phyloP scores from a whole-genome alignment of 768 basidiomycete genomes.

The Mycena venus region DNA sequence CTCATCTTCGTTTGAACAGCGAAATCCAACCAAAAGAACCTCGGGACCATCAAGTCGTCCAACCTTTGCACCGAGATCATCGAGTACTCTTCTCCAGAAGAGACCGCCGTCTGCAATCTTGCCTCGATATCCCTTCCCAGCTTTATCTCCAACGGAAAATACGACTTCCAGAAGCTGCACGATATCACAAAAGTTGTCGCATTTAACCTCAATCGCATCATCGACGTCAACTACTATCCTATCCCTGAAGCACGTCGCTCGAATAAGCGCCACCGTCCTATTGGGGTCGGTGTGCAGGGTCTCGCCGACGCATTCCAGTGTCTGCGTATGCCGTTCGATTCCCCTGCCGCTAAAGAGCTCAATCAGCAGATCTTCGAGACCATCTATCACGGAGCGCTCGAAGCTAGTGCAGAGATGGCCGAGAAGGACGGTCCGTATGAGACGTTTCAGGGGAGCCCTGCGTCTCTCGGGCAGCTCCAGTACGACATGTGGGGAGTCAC shows the following conservation, averaged over 20 bases:
- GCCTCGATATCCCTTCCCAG: constrained; percentile 85
- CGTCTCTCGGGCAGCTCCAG: constrained; percentile 76
- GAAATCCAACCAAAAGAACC: constrained; percentile 88
- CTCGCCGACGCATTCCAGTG: constrained; percentile 89
- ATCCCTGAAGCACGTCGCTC: constrained; percentile 78
- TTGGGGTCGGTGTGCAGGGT: constrained; percentile 88
- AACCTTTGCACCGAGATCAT: constrained; percentile 91
- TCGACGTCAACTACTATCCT: constrained; percentile 85
- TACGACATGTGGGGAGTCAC: constrained; percentile 85
- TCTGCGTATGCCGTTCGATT: constrained; percentile 84
- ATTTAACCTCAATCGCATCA: constrained; percentile 82
- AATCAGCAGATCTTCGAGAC: constrained; percentile 90
- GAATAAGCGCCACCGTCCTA: constrained; percentile 87
- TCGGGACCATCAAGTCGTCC: constrained; percentile 89
- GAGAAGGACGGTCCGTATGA: constrained; percentile 73
- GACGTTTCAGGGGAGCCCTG: constrained; percentile 78
- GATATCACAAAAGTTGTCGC: constrained; percentile 83
- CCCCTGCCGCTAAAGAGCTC: constrained; percentile 72
- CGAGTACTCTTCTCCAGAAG: constrained; percentile 87
- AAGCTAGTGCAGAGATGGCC: constrained; percentile 80
- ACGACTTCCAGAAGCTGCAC: constrained; percentile 86
- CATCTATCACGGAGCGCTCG: constrained; percentile 84
- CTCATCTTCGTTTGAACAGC: constrained; percentile 52
- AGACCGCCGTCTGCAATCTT: constrained; percentile 88
- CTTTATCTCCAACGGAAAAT: constrained; percentile 73